Evolutionary conservation across 2,329 filamentous ascomycete species (phyloP).

Genomic region (Aspergillus tanneri): DNA sequence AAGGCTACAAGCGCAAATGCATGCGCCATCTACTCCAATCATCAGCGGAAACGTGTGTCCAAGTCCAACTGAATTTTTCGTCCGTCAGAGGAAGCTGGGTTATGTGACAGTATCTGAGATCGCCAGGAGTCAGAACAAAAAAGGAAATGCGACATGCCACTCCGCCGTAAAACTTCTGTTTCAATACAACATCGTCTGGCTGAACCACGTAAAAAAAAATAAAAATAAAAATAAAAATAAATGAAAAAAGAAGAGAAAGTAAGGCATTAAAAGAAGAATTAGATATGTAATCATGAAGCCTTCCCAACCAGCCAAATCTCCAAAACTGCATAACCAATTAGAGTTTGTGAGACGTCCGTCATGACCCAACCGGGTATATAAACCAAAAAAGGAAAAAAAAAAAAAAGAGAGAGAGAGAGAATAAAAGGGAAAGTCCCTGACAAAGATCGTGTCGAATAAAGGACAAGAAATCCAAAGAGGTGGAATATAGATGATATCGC

Average conservation of each 20-base stretch:
- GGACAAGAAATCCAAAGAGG: conserved; percentile 2
- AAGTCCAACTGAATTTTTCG: background rate
- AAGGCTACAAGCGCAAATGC: background rate
- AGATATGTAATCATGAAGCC: conserved; percentile 15
- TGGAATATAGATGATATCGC: background rate
- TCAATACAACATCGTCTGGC: conserved; percentile 15
- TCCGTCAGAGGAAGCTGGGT: conserved; percentile 6
- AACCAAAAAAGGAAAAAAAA: conserved; percentile 1
- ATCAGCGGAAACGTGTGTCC: background rate
- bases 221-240: conserved; percentile 9
- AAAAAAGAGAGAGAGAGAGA: background rate
- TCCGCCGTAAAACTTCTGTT: conserved; percentile 11
- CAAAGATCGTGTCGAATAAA: conserved; percentile 8
- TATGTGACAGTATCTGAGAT: conserved; percentile 15
- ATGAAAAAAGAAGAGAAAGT: conserved; percentile 13
- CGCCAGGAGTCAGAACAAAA: conserved; percentile 22
- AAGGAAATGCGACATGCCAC: conserved; percentile 7
- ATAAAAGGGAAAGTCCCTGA: background rate
- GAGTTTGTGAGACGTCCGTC: conserved; percentile 5
- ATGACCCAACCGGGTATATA: background rate
- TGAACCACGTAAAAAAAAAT: conserved; percentile 6
- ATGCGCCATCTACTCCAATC: background rate
- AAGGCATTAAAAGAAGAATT: conserved; percentile 12
- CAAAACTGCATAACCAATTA: conserved; percentile 18
- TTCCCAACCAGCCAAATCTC: conserved; percentile 15